Conservation (phyloP, 805 yeast genomes). For the Ogataea thermomethanolica region DNA sequence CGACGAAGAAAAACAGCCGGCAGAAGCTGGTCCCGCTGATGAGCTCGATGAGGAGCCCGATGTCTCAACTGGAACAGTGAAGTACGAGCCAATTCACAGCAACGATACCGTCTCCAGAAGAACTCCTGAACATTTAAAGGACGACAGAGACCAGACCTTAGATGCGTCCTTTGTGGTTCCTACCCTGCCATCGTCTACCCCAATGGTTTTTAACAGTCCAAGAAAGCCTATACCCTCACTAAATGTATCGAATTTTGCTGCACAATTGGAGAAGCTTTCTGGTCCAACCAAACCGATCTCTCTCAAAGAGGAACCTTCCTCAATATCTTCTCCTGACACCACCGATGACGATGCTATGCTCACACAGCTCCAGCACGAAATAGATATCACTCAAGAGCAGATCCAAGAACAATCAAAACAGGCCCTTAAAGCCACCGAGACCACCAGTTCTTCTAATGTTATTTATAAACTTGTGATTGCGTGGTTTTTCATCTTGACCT, state of each 20-base stretch:
- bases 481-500: slow-evolving; percentile 15
- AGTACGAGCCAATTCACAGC: background rate
- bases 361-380: slow-evolving; percentile 8
- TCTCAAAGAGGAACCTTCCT: background rate
- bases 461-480: slow-evolving; percentile 10
- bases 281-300: slow-evolving; percentile 15
- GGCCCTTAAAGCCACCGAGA: slow-evolving; percentile 6
- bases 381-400: slow-evolving; percentile 9
- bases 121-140: background rate
- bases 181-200: slow-evolving; percentile 17
- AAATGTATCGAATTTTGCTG: slow-evolving; percentile 16
- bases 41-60: too few species aligned
- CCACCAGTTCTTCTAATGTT: slow-evolving; percentile 4
- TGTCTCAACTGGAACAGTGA: too few species aligned
- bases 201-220: slow-evolving; percentile 13
- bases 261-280: slow-evolving; percentile 9
- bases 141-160: background rate
- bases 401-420: slow-evolving; percentile 7
- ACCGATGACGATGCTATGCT: slow-evolving; percentile 8
- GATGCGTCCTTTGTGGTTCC: slow-evolving; percentile 13
- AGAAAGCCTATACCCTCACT: slow-evolving; percentile 8
- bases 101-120: background rate
- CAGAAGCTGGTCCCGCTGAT: background rate
- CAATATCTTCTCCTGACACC: slow-evolving; percentile 2
- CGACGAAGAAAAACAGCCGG: background rate